phyloP scores from a whole-genome alignment of 1,139 yeast species.

The Pichiaceae sp. region DNA sequence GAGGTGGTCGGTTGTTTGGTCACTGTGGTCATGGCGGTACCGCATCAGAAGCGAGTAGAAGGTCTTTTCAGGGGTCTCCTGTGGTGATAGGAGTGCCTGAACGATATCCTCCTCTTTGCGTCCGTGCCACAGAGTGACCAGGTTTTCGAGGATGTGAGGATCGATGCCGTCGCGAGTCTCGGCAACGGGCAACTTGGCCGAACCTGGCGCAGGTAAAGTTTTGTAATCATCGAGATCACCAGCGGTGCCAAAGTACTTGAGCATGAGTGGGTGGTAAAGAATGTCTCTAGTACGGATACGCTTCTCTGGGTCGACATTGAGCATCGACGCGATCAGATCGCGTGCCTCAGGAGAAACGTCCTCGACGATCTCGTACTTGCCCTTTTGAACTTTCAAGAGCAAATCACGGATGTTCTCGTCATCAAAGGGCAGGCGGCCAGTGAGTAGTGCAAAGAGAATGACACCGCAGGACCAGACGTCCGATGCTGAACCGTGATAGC shows the following conservation, averaged over 20 bases:
- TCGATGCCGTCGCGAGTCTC: constrained; percentile 54
- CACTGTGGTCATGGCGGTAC: constrained; percentile 69
- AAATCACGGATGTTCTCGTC: constrained; percentile 88
- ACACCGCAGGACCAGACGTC: constrained; percentile 99
- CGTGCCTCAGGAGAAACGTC: constrained; percentile 75
- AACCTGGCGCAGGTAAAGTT: constrained; percentile 22
- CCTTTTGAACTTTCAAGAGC: constrained; percentile 83
- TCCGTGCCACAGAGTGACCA: constrained; percentile 89
- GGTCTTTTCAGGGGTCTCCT: constrained; percentile 75
- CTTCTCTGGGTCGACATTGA: constrained; percentile 68
- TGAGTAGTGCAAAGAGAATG: constrained; percentile 81
- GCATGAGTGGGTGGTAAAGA: constrained; percentile 68
- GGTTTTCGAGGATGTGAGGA: constrained; percentile 71
- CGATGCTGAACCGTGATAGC: constrained; percentile 93
- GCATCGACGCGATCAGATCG: constrained; percentile 76
- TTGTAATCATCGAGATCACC: constrained; percentile 20
- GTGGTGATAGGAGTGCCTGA: constrained; percentile 47
- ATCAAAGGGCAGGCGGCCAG: constrained; percentile 95
- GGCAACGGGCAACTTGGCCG: constrained; percentile 33
- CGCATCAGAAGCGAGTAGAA: constrained; percentile 78
- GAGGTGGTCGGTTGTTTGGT: constrained; percentile 9
- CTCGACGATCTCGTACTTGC: constrained; percentile 76
- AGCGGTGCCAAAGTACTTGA: constrained; percentile 50
- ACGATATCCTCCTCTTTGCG: constrained; percentile 57
- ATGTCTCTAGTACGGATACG: constrained; percentile 73